Conservation (phyloP, 441 rosid genomes). For the Isatis lusitanica region DNA sequence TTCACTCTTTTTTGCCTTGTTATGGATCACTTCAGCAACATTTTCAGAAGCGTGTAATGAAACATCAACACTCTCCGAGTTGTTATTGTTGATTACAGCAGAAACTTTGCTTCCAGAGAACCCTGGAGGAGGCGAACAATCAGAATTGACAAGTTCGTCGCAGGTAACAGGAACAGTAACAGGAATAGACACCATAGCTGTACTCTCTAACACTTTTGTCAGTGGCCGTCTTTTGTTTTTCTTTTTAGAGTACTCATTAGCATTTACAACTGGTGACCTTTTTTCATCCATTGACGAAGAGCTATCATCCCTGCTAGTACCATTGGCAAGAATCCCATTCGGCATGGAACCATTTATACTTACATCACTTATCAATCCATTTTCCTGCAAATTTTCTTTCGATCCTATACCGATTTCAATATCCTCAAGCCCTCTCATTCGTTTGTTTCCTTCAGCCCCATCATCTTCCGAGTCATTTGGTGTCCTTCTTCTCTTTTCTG, state of each 20-base stretch:
- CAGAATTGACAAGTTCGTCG: slow-evolving; percentile 63
- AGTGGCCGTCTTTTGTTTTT: slow-evolving; percentile 73
- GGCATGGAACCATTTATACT: slow-evolving; percentile 47
- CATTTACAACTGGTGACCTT: slow-evolving; percentile 60
- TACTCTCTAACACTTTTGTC: slow-evolving; percentile 80
- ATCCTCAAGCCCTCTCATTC: slow-evolving; percentile 97
- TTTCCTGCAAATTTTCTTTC: slow-evolving; percentile 45
- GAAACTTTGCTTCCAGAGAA: slow-evolving; percentile 59
- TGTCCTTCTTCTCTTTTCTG: slow-evolving; percentile 71
- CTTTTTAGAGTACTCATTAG: slow-evolving; percentile 62
- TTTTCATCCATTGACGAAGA: slow-evolving; percentile 57
- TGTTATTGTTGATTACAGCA: slow-evolving; percentile 40
- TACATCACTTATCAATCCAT: slow-evolving; percentile 45
- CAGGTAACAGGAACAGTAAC: slow-evolving; percentile 65
- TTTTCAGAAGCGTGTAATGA: slow-evolving; percentile 48
- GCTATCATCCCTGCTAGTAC: slow-evolving; percentile 42
- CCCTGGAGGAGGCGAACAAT: slow-evolving; percentile 53
- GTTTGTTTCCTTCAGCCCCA: slow-evolving; percentile 80
- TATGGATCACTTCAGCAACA: slow-evolving; percentile 43
- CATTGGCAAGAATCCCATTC: slow-evolving; percentile 58
- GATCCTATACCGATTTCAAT: slow-evolving; percentile 52
- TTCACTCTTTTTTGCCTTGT: slow-evolving; percentile 52
- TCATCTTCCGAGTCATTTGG: slow-evolving; percentile 97
- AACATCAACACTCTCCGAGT: slow-evolving; percentile 51
- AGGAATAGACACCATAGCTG: slow-evolving; percentile 76